phyloP scores from a whole-genome alignment of 1,284 basidiomycete genomes.

The Pascua sp. region DNA sequence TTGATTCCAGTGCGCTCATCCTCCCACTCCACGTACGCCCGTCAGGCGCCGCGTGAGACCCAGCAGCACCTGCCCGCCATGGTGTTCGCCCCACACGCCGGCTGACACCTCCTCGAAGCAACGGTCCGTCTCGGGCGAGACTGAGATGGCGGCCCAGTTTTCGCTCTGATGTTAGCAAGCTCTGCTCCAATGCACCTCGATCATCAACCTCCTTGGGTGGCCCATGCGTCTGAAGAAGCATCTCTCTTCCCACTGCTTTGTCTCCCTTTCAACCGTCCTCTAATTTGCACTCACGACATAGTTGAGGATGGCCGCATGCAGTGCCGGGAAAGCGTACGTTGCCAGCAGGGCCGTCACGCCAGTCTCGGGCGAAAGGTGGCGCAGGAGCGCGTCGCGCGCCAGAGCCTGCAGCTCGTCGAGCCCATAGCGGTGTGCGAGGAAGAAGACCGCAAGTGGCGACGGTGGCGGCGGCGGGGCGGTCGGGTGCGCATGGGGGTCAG shows the following conservation, averaged over 20 bases:
- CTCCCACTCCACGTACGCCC: constrained; percentile 1
- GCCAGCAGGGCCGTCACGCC: constrained; percentile 64
- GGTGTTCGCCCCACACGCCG: constrained; percentile 39
- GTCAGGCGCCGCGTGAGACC: constrained; percentile 22
- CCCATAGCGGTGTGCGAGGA: constrained; percentile 72
- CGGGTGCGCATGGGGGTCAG: constrained; percentile 74
- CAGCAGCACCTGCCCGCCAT: constrained; percentile 34
- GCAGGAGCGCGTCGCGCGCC: constrained; percentile 70
- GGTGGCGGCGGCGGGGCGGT: constrained; percentile 54
- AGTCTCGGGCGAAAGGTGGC: constrained; percentile 64
- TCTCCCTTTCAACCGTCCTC: too few relatives aligned
- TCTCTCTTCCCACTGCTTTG: background rate
- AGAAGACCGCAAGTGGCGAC: constrained; percentile 67
- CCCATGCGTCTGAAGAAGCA: background rate
- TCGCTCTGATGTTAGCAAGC: constrained; percentile 21
- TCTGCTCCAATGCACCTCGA: too few relatives aligned
- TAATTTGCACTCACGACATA: constrained; percentile 32
- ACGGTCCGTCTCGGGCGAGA: constrained; percentile 28
- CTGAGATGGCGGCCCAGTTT: constrained; percentile 32
- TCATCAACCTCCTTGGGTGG: too few relatives aligned
- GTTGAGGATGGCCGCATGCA: constrained; percentile 35
- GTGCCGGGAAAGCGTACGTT: constrained; percentile 34
- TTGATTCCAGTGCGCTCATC: too few relatives aligned
- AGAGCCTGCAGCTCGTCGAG: constrained; percentile 64
- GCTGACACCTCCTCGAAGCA: constrained; percentile 43